A percentile compares a stretch with the other conserved stretches of the same genome.
phyloP scores from a whole-genome alignment of 148 eudicot species.

The Arbutus unedo region DNA sequence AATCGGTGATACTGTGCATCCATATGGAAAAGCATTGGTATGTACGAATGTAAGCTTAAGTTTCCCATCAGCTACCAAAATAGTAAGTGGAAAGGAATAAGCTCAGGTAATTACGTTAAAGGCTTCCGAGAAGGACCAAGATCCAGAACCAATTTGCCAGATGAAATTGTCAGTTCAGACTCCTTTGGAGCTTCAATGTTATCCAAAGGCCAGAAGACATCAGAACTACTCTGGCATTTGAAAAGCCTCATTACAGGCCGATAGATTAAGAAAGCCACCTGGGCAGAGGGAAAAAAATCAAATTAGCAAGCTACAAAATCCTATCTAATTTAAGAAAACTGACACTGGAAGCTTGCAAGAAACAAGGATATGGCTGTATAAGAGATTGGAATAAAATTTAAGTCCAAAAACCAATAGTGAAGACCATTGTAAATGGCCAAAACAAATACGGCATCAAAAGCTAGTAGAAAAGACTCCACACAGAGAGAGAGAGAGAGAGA shows the following conservation, averaged over 20 bases:
- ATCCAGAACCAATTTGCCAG: slow-evolving; percentile 58
- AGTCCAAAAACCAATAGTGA: neutral
- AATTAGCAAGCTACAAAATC: neutral
- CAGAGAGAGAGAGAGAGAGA: slow-evolving; percentile 10
- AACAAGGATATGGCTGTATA: neutral
- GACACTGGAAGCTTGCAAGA: neutral
- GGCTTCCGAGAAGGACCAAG: slow-evolving; percentile 55
- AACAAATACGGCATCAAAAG: neutral
- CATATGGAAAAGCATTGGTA: neutral
- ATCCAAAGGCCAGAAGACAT: slow-evolving; percentile 77
- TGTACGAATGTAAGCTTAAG: neutral
- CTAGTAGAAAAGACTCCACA: slow-evolving; percentile 1
- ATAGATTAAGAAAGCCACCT: slow-evolving; percentile 89
- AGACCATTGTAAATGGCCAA: neutral
- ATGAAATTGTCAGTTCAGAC: slow-evolving; percentile 31
- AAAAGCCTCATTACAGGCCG: slow-evolving; percentile 98
- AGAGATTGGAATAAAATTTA: neutral
- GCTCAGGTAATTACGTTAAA: slow-evolving; percentile 40
- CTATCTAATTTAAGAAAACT: neutral
- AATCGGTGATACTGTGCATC: neutral
- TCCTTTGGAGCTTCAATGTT: slow-evolving; percentile 43
- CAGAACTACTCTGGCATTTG: slow-evolving; percentile 48
- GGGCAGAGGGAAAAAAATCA: slow-evolving; percentile 4
- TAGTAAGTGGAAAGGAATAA: neutral
- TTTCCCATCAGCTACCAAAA: neutral